phyloP scores from a whole-genome alignment of 1,139 yeast species.

The Yamadazyma sp. region DNA sequence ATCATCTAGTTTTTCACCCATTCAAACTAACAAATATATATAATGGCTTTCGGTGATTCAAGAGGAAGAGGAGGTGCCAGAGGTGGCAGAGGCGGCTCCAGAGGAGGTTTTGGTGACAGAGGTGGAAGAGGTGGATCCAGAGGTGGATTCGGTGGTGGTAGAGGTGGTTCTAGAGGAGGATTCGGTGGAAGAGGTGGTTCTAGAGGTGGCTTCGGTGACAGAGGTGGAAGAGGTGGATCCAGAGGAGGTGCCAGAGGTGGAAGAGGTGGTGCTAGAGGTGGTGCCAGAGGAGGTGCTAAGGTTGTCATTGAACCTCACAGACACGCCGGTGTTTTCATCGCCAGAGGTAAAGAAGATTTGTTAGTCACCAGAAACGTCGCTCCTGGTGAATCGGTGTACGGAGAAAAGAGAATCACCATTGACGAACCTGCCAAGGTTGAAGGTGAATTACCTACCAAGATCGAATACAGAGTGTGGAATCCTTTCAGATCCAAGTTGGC shows the following conservation, averaged over 20 bases:
- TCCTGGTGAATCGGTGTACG: conserved; percentile 98
- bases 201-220: conserved; percentile 39
- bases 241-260: conserved; percentile 61
- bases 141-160: conserved; percentile 46
- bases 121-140: conserved; percentile 29
- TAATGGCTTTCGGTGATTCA: conserved; percentile 34
- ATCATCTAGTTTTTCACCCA: conserved; percentile 1
- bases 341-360: conserved; percentile 99
- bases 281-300: conserved; percentile 84
- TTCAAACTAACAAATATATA: conserved; percentile 8
- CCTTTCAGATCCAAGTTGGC: conserved; percentile 99
- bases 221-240: conserved; percentile 43
- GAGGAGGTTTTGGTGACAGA: conserved; percentile 26
- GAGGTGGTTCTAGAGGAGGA: conserved; percentile 26
- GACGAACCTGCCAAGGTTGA: conserved; percentile 91
- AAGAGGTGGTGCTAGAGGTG: conserved; percentile 76
- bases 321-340: conserved; percentile 97
- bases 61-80: conserved; percentile 52
- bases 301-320: conserved; percentile 98
- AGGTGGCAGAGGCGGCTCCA: conserved; percentile 43
- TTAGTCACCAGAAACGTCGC: conserved; percentile 94
- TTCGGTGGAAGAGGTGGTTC: conserved; percentile 26
- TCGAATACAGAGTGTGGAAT: conserved; percentile 99
- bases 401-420: conserved; percentile 92
- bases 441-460: conserved; percentile 87